Evolutionary conservation across 2,329 filamentous ascomycete species (phyloP), one percentile per base, ranked within the genome.

Genomic region (Xylaria sp.): DNA sequence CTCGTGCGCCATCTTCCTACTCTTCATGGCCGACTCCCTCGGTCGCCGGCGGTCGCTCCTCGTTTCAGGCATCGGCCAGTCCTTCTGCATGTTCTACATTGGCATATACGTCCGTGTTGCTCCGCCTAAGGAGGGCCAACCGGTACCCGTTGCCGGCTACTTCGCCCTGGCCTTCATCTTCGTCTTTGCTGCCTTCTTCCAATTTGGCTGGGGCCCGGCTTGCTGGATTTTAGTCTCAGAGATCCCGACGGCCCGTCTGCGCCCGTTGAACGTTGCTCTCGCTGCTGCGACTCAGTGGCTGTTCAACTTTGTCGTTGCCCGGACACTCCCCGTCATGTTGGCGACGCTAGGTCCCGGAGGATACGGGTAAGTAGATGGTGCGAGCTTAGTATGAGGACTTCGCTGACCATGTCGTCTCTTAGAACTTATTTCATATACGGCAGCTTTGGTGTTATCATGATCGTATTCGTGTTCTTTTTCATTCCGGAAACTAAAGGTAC

Each of bases 101-200:
- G 89, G 89, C 10, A 81, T 91, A 46, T 92, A 91, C 77, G 85
- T 91, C 71, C 85, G 88, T 60, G 85, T 89, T 69, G 80, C 83
- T 23, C 86, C 87, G 0, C 89, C 89, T 0, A 74, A 85, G 13
- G 73, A 79, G 3, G 85, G 82, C 8, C 76, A 79, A 0, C 71
- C 82, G 0, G 87, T 91, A 1, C 87, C 88, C 1, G 82, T 85
- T 0, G 88, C 89, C 0, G 90, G 90, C 10, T 91, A 91, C 77
- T 83, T 90, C 49, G 89, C 90, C 0, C 82, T 92, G 0, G 86
- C 90, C 61, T 90, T 87, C 76, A 89, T 92, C 66, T 92, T 90
- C 81, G 81, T 92, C 20, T 92, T 92, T 74, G 90, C 89, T 0
- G 86, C 84, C 1, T 89, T 89, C 80, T 92, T 91, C 83, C 87